phyloP scores from a whole-genome alignment of 2,329 filamentous ascomycete species.

The Pseudogymnoascus verrucosus region DNA sequence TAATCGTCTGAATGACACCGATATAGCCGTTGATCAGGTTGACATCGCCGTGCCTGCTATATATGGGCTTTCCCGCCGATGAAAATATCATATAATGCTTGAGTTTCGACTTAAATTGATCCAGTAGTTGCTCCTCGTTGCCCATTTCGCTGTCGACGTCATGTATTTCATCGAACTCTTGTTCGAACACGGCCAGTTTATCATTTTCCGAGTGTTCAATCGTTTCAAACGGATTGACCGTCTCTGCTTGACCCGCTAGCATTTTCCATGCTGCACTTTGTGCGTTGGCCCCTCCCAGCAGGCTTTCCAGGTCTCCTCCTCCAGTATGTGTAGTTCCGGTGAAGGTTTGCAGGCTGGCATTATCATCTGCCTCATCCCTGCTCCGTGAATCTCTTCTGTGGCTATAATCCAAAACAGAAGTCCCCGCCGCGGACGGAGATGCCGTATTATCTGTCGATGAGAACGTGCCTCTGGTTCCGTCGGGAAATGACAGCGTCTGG shows the following conservation, averaged over 20 bases:
- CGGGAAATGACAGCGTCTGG: slow-evolving; percentile 65
- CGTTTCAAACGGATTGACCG: slow-evolving; percentile 53
- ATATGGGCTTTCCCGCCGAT: slow-evolving; percentile 93
- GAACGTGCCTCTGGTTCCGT: slow-evolving; percentile 60
- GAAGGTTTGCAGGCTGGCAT: slow-evolving; percentile 29
- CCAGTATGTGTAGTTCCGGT: slow-evolving; percentile 37
- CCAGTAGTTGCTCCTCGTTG: slow-evolving; percentile 49
- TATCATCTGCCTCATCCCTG: slow-evolving; percentile 39
- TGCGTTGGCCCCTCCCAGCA: slow-evolving; percentile 61
- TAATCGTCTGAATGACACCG: slow-evolving; percentile 92
- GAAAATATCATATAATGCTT: slow-evolving; percentile 98
- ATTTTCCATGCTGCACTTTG: slow-evolving; percentile 63
- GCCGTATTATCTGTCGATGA: slow-evolving; percentile 24
- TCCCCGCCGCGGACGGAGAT: slow-evolving; percentile 22
- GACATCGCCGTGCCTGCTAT: slow-evolving; percentile 88
- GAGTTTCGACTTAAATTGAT: slow-evolving; percentile 79
- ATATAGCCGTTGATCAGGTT: slow-evolving; percentile 88
- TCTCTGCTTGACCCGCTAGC: slow-evolving; percentile 53
- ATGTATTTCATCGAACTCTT: slow-evolving; percentile 71
- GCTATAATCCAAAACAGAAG: slow-evolving; percentile 24
- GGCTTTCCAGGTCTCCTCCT: slow-evolving; percentile 67
- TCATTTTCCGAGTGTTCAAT: slow-evolving; percentile 38
- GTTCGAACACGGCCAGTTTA: slow-evolving; percentile 57
- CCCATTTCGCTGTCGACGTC: slow-evolving; percentile 44
- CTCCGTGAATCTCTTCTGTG: background rate